Base-by-base conservation (phyloP, 2,329 filamentous ascomycete species). In the Curvularia spicifera region DNA sequence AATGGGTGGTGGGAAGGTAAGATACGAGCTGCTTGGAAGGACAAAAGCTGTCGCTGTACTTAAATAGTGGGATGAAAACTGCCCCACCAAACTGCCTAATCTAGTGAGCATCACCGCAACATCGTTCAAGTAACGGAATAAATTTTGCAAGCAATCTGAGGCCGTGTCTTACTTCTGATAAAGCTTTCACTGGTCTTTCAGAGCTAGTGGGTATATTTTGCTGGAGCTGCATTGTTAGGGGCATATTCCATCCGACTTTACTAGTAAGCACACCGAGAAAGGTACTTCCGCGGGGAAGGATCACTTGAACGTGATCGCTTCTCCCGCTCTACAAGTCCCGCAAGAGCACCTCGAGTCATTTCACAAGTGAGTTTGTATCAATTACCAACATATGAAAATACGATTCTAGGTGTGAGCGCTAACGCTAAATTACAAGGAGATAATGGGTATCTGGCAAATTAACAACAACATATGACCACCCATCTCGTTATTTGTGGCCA, bases 401-500 rank as follows among this genome's bases (percentile, higher is more conserved):
- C 15, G 18, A 33, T 26, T 13, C n/a, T 10, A 35, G 18, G 5
- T 12, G 24, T 24, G 15, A 26, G 26, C 33, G 46, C 26, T 44
- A 40, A 10, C 39, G 10, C 26, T 56, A 40, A 45, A 50, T 2
- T 55, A 56, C 42, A n/a, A 28, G 39, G 51, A 53, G 39, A 55
- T 20, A 42, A 59, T 56, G 60, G 62, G 64, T 67, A 67, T 67
- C 58, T 52, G 49, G 51, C 60, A 57, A 60, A 58, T 15, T 53
- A 59, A 59, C 54, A 60, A 56, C 59, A 28, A 9, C 15, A n/a
- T 15, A 37, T 9, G 15, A 37, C 35, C 35, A 18, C 51, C 51
- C 53, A 42, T 42, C 37, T n/a, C n/a, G 22, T 54, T 45, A 44
- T 31, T 48, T 53, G 18, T 31, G 37, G 35, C 51, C 51, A 48